A percentile compares a stretch with the other conserved stretches of the same genome.
phyloP scores from a whole-genome alignment of 352 stramenopile species.

The Phytophthora macrochlamydospora region DNA sequence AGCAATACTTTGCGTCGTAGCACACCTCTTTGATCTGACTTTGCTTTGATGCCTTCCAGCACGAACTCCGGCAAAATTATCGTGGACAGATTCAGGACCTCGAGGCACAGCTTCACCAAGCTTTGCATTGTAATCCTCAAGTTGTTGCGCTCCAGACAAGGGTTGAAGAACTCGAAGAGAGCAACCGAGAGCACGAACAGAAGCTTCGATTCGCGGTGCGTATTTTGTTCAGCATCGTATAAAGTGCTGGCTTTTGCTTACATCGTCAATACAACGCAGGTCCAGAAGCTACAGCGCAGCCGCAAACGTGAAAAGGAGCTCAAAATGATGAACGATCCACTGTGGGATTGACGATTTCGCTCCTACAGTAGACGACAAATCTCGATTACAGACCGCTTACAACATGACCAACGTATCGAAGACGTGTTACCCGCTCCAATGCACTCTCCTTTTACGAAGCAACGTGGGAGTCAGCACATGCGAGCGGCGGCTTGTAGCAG shows the following conservation, averaged over 20 bases:
- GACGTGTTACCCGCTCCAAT: not conserved
- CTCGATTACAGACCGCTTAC: slow-evolving; percentile 15
- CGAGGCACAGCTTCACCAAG: slow-evolving; percentile 50
- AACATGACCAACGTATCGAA: slow-evolving; percentile 15
- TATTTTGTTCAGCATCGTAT: slow-evolving; percentile 10
- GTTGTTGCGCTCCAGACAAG: slow-evolving; percentile 44
- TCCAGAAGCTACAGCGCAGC: slow-evolving; percentile 78
- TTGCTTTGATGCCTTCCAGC: slow-evolving; percentile 24
- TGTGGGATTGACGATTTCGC: slow-evolving; percentile 55
- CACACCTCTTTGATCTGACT: too few species aligned
- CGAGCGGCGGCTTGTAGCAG: slow-evolving; percentile 90
- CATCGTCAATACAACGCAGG: slow-evolving; percentile 22
- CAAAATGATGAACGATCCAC: slow-evolving; percentile 65
- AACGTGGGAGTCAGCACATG: slow-evolving; percentile 79
- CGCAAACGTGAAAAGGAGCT: slow-evolving; percentile 71
- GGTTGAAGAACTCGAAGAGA: slow-evolving; percentile 47
- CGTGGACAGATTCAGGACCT: slow-evolving; percentile 46
- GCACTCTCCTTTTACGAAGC: slow-evolving; percentile 50
- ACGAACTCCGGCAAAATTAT: slow-evolving; percentile 60
- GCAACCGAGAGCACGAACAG: slow-evolving; percentile 52
- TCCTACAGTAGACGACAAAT: slow-evolving; percentile 32
- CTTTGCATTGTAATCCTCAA: slow-evolving; percentile 53
- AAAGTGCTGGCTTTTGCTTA: not conserved
- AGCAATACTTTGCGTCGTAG: not conserved
- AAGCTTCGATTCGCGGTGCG: slow-evolving; percentile 68